phyloP scores from a whole-genome alignment of 352 stramenopile species.

The Phytophthora tentaculata region DNA sequence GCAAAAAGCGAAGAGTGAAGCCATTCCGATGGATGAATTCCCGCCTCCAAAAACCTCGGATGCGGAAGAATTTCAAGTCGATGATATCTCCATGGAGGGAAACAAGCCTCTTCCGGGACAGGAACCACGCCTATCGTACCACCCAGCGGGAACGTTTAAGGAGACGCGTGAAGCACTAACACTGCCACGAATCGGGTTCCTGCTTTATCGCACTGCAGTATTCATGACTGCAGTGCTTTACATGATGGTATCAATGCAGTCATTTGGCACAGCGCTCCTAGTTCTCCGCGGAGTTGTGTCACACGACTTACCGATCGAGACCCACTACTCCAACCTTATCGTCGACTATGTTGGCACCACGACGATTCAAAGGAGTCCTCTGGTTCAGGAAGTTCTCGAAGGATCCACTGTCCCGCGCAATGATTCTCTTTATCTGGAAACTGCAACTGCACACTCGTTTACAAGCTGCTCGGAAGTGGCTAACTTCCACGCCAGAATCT shows the following conservation, averaged over 20 bases:
- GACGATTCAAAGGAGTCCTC: slow-evolving; percentile 37
- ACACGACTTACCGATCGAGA: slow-evolving; percentile 26
- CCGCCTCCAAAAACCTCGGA: not conserved
- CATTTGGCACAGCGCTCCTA: slow-evolving; percentile 16
- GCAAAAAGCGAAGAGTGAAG: not conserved
- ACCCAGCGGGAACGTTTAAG: not conserved
- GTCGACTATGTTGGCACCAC: slow-evolving; percentile 28
- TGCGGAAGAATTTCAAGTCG: not conserved
- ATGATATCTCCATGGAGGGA: slow-evolving; percentile 9
- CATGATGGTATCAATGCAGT: slow-evolving; percentile 28
- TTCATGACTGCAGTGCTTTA: slow-evolving; percentile 28
- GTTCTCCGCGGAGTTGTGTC: slow-evolving; percentile 26
- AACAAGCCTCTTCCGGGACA: not conserved
- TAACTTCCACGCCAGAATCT: slow-evolving; percentile 25
- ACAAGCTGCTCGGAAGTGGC: slow-evolving; percentile 24
- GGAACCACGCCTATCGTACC: slow-evolving; percentile 2
- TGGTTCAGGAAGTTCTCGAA: slow-evolving; percentile 34
- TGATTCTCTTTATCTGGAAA: slow-evolving; percentile 50
- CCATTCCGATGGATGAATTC: slow-evolving; percentile 2
- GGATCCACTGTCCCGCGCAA: slow-evolving; percentile 34
- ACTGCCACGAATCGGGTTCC: slow-evolving; percentile 14
- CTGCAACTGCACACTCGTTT: slow-evolving; percentile 25
- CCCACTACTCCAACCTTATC: slow-evolving; percentile 31
- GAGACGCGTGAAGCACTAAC: slow-evolving; percentile 19
- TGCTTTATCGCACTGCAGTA: slow-evolving; percentile 25